phyloP scores from a whole-genome alignment of 768 basidiomycete genomes.

The Termitomyces sp. region DNA sequence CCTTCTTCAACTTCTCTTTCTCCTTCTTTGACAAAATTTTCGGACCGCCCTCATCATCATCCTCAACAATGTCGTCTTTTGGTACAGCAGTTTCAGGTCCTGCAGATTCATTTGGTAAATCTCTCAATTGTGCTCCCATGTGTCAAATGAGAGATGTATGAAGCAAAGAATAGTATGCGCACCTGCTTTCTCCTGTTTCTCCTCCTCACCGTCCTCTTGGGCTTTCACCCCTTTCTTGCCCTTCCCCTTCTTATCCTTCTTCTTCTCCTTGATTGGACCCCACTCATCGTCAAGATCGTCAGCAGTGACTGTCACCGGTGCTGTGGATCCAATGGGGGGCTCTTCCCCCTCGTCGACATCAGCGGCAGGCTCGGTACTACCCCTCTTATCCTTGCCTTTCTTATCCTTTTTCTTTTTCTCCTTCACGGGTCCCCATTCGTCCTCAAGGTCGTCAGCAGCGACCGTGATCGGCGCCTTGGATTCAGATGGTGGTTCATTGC shows the following conservation, averaged over 20 bases:
- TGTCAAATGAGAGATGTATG: slow-evolving; percentile 3
- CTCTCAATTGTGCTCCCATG: slow-evolving; percentile 15
- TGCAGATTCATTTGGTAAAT: slow-evolving; percentile 15
- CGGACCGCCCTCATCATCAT: slow-evolving; percentile 49
- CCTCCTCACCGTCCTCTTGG: slow-evolving; percentile 33
- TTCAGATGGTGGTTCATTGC: slow-evolving; percentile 19
- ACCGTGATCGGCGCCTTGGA: slow-evolving; percentile 42
- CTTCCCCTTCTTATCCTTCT: slow-evolving; percentile 57
- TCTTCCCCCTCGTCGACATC: slow-evolving; percentile 24
- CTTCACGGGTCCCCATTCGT: slow-evolving; percentile 64
- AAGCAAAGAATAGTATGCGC: neutral
- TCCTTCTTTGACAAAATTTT: slow-evolving; percentile 89
- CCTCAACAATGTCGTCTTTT: slow-evolving; percentile 41
- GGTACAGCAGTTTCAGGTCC: slow-evolving; percentile 18
- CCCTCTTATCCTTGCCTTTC: slow-evolving; percentile 55
- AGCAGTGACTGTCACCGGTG: slow-evolving; percentile 49
- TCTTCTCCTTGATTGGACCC: slow-evolving; percentile 54
- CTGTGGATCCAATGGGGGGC: slow-evolving; percentile 27
- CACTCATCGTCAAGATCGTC: slow-evolving; percentile 74
- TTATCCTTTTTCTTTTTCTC: slow-evolving; percentile 60
- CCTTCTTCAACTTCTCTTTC: slow-evolving; percentile 96
- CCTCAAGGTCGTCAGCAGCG: slow-evolving; percentile 68
- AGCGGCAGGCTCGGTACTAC: slow-evolving; percentile 31
- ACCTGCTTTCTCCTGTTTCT: slow-evolving; percentile 24
- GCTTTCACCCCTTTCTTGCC: slow-evolving; percentile 38